Base-by-base conservation (phyloP, 2,329 filamentous ascomycete species). In the Colletotrichum chrysophilum region DNA sequence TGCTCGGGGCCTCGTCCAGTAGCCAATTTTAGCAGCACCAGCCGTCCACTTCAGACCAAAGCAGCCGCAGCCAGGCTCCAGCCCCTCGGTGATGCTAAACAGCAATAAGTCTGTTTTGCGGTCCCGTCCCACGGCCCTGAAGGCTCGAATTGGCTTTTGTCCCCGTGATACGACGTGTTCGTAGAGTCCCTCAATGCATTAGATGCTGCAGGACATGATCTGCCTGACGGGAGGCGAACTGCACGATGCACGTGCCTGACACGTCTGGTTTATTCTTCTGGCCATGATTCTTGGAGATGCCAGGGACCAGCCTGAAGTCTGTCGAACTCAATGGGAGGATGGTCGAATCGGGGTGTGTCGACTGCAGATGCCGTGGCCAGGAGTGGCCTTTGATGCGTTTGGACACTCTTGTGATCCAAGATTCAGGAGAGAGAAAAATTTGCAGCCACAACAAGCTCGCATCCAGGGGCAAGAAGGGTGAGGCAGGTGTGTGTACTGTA, bases 21-120 rank as follows among this genome's bases (percentile, higher is more conserved):
- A 36, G 56, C 74, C 74, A 74, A 76, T 58, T 68, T 68, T 76
- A 76, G 70, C 74, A 75, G n/a, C 38, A 26, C 30, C 12, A 36
- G 64, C 70, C 62, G 28, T 62, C 38, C 21, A 75, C 64, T 58
- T 74, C 74, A 69, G 74, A 74, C 64, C 34, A 48, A 34, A 64
- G 56, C 70, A 48, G 38, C 60, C 34, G 52, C 18, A 56, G 28
- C 65, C 38, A 48, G 43, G 43, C 43, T 21, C 43, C 43, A 52
- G 43, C 43, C 43, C 43, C 43, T 52, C 43, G 55, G 30, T 34
- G 58, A 21, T 60, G 62, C 58, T 14, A 26, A 56, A 62, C 55
- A 14, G 62, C 56, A n/a, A 32, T 61, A 66, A 72, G 68, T 55
- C 61, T 48, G 73, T 75, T 75, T 64, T 67, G 69, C 55, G 69